Conservation (phyloP, 2,329 filamentous ascomycete species). For the Talaromyces sp. region DNA sequence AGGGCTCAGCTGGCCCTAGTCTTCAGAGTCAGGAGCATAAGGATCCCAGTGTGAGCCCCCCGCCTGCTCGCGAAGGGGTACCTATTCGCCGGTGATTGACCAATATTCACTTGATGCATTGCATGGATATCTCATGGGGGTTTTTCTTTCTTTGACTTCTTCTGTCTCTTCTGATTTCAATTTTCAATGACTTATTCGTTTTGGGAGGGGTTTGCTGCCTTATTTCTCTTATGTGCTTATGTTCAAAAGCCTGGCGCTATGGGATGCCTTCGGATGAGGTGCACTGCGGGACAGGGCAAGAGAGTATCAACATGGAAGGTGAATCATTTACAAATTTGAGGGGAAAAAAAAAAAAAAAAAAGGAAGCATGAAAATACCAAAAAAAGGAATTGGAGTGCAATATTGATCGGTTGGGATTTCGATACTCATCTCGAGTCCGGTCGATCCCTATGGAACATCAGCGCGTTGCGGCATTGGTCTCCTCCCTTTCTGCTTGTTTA, state of each 20-base stretch:
- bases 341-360: constrained; percentile 3
- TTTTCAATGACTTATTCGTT: constrained; percentile 13
- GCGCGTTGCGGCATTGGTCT: neutral
- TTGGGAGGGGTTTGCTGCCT: constrained; percentile 11
- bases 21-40: constrained; percentile 53
- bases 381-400: neutral
- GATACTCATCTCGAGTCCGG: neutral
- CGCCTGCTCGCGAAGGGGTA: constrained; percentile 56
- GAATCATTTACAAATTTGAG: neutral
- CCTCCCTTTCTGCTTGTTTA: neutral
- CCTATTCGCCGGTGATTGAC: constrained; percentile 63
- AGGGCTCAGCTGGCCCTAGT: constrained; percentile 31
- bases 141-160: constrained; percentile 4
- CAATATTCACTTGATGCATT: constrained; percentile 2
- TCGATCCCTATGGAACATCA: constrained; percentile 3
- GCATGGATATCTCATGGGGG: constrained; percentile 1
- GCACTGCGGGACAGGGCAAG: constrained; percentile 27
- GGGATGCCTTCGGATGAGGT: constrained; percentile 19
- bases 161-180: constrained; percentile 7
- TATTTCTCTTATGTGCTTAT: constrained; percentile 17
- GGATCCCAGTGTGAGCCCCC: constrained; percentile 49
- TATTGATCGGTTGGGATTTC: neutral
- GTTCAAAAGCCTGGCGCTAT: constrained; percentile 41
- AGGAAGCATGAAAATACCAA: too few species aligned
- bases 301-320: constrained; percentile 6